phyloP scores from a whole-genome alignment of 768 basidiomycete genomes.

The Trametes meyenii region DNA sequence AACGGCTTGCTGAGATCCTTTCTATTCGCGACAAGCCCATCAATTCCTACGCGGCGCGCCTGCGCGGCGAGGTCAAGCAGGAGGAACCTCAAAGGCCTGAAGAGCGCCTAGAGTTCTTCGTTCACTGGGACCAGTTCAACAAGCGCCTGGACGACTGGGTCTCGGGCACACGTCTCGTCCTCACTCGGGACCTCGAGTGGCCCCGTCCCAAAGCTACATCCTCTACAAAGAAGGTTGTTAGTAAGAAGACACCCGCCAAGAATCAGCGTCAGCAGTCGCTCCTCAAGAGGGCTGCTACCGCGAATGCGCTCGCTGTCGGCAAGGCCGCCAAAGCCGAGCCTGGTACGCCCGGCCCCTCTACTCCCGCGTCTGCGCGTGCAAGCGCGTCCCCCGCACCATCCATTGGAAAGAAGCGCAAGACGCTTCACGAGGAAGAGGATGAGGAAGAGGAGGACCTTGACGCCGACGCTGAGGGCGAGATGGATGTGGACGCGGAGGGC shows the following conservation, averaged over 20 bases:
- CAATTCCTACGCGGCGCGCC: slow-evolving; percentile 57
- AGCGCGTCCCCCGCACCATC: slow-evolving; percentile 61
- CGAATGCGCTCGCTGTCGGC: slow-evolving; percentile 37
- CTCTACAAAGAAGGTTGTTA: slow-evolving; percentile 48
- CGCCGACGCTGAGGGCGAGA: slow-evolving; percentile 64
- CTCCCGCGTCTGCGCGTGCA: slow-evolving; percentile 38
- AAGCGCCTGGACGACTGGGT: slow-evolving; percentile 99
- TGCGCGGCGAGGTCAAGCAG: slow-evolving; percentile 43
- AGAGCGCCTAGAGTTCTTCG: slow-evolving; percentile 92
- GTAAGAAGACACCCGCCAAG: slow-evolving; percentile 72
- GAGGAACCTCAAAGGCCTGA: slow-evolving; percentile 58
- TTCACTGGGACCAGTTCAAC: slow-evolving; percentile 99
- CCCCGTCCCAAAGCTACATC: slow-evolving; percentile 81
- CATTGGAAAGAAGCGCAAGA: slow-evolving; percentile 67
- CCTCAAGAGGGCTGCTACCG: slow-evolving; percentile 66
- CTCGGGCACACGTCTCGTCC: slow-evolving; percentile 80
- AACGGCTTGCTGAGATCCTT: slow-evolving; percentile 93
- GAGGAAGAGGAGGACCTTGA: slow-evolving; percentile 47
- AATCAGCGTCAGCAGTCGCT: slow-evolving; percentile 54
- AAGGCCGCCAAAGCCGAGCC: slow-evolving; percentile 28
- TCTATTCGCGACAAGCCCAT: slow-evolving; percentile 89
- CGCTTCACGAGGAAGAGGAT: slow-evolving; percentile 63
- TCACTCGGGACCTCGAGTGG: slow-evolving; percentile 90
- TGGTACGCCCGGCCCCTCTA: slow-evolving; percentile 29
- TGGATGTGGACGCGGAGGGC: slow-evolving; percentile 41